A percentile compares a stretch with the other conserved stretches of the same genome.
Conservation (phyloP, 2,329 filamentous ascomycete species). For the Penicillium palitans region DNA sequence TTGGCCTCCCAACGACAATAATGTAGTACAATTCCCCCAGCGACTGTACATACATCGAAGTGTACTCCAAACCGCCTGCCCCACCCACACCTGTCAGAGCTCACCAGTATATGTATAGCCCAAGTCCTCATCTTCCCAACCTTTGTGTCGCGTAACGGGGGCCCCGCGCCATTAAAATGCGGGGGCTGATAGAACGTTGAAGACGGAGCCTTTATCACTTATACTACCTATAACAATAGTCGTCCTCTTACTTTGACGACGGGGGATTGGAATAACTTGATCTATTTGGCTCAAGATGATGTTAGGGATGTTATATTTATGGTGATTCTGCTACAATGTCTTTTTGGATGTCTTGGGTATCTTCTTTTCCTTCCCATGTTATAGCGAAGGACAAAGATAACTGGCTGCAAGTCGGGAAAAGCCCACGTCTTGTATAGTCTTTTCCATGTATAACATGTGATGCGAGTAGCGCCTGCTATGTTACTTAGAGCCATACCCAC, state of each 20-base stretch:
- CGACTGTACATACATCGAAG: neutral
- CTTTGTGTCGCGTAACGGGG: neutral
- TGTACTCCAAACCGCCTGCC: neutral
- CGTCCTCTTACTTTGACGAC: neutral
- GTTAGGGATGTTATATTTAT: neutral
- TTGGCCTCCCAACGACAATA: neutral
- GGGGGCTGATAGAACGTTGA: neutral
- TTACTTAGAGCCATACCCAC: no score
- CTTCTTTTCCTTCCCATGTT: neutral
- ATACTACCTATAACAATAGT: neutral
- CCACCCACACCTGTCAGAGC: neutral
- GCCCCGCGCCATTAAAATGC: neutral
- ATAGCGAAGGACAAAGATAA: neutral
- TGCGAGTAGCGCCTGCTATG: neutral
- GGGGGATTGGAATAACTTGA: neutral
- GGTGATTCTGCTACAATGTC: neutral
- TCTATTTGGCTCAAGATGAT: neutral
- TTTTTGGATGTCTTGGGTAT: neutral
- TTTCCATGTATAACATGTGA: neutral
- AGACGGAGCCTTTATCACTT: neutral
- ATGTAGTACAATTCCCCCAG: neutral
- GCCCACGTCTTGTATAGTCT: neutral
- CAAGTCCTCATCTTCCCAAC: neutral
- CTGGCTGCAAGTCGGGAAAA: neutral
- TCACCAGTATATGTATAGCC: neutral